Evolutionary conservation across 306 rosid genomes (phyloP), one percentile per base, ranked within the genome.

Genomic region (Sesbania bispinosa): DNA sequence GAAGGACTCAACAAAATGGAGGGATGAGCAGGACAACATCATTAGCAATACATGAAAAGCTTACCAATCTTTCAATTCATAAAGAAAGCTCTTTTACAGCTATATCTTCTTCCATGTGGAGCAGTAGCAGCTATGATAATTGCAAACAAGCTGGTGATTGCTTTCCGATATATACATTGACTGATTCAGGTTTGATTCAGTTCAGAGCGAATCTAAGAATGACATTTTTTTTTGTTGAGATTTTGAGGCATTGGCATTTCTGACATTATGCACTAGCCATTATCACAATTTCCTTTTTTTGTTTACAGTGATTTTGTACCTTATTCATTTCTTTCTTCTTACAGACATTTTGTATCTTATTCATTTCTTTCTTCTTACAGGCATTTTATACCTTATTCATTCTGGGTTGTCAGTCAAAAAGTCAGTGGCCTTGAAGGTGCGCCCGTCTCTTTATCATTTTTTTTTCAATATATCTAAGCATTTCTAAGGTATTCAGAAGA

Each of bases 111-210:
- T 71, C 85, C 36, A 19, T 75, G 48, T 60, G 64, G 84, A 30
- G 39, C 14, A 67, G 67, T 46, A 29, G 55, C 29, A 48, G 64
- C 55, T 18, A 29, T 41, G 72, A 27, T 62, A 79, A 46, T 54
- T 54, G 68, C 39, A 80, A 77, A 81, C 86, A 78, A 62, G 79
- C 69, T 63, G 77, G 78, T 62, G 82, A 77, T 52, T 19, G 61
- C 71, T 78, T 84, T 78, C 85, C 88, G 14, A 60, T 90, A 5
- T 86, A 85, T 75, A 83, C 87, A 67, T 75, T 90, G 82, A 84
- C 91, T 50, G 87, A 84, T 47, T 73, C 91, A 90, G 93, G 96
- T 90, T 73, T 58, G 82, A 19, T 81, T 83, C 50, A 19, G 82
- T 76, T 80, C 78, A 59, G 35, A 78, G 27, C 5, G 2, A 39